A percentile compares a stretch with the other conserved stretches of the same genome.
phyloP scores from a whole-genome alignment of 192 early-diverging fungal species.

The Backusella westeae region DNA sequence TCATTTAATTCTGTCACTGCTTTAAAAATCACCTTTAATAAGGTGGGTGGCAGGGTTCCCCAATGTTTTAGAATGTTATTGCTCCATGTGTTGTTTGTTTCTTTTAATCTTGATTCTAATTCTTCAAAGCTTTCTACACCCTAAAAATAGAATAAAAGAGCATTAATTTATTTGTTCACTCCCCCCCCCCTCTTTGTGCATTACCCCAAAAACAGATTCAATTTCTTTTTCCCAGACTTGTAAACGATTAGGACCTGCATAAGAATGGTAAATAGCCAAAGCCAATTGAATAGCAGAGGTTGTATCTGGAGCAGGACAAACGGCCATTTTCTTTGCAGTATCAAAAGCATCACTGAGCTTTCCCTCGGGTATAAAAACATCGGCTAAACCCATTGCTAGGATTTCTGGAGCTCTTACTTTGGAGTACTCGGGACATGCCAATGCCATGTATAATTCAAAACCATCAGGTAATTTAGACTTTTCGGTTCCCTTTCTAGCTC shows the following conservation, averaged over 20 bases:
- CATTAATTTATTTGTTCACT: background rate
- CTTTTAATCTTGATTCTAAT: conserved; percentile 30
- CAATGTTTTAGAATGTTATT: conserved; percentile 39
- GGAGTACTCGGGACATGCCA: conserved; percentile 35
- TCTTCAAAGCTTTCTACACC: conserved; percentile 27
- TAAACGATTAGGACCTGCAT: conserved; percentile 50
- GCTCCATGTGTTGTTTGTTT: conserved; percentile 41
- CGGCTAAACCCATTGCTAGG: conserved; percentile 40
- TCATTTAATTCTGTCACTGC: background rate
- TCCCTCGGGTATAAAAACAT: conserved; percentile 45
- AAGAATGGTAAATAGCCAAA: conserved; percentile 38
- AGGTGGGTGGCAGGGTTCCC: conserved; percentile 28
- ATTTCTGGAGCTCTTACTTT: conserved; percentile 46
- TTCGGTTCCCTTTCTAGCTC: background rate
- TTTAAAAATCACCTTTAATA: conserved; percentile 21
- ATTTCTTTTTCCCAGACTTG: conserved; percentile 46
- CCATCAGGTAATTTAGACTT: conserved; percentile 28
- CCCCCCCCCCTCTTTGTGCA: background rate
- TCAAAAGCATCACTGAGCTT: conserved; percentile 42
- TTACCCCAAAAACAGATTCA: conserved; percentile 43
- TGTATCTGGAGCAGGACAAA: conserved; percentile 47
- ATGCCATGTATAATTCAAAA: conserved; percentile 38
- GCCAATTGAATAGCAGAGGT: conserved; percentile 40
- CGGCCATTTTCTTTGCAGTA: conserved; percentile 36
- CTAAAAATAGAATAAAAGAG: conserved; percentile 2